Percentiles rank a stretch among this genome's conserved stretches.
Evolutionary conservation across 306 rosid genomes (phyloP).

Genomic region (Morella rubra): DNA sequence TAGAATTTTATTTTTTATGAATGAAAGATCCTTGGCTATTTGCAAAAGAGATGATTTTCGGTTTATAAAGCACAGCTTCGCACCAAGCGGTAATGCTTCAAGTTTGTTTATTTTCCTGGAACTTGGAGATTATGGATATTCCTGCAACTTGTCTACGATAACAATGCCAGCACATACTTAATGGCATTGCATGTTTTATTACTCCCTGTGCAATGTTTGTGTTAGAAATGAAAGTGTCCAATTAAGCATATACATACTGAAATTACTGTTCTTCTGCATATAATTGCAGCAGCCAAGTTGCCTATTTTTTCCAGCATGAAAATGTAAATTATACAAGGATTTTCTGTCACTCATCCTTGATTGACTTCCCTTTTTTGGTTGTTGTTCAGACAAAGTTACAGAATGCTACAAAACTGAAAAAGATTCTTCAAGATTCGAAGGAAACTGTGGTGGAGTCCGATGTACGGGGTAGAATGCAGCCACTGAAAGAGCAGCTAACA

Average conservation of each 20-base stretch:
- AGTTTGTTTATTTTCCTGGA: slow-evolving; percentile 10
- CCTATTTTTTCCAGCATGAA: slow-evolving; percentile 1
- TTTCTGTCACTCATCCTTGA: slow-evolving; percentile 17
- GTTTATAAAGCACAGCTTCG: background rate
- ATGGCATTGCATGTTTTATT: background rate
- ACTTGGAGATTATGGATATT: background rate
- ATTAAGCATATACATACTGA: background rate
- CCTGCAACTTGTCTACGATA: background rate
- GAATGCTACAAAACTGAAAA: slow-evolving; percentile 79
- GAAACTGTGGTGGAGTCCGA: slow-evolving; percentile 83
- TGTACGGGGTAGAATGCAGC: slow-evolving; percentile 77
- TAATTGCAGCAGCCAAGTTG: slow-evolving; percentile 8
- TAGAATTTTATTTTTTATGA: background rate
- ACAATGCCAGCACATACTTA: background rate
- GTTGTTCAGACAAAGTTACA: slow-evolving; percentile 73
- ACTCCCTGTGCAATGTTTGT: slow-evolving; percentile 5
- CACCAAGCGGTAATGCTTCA: slow-evolving; percentile 4
- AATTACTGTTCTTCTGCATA: background rate
- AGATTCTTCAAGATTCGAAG: slow-evolving; percentile 93
- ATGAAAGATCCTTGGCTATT: background rate
- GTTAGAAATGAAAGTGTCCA: slow-evolving; percentile 5
- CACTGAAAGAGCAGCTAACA: slow-evolving; percentile 70
- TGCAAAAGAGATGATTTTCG: background rate
- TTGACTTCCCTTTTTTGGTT: slow-evolving; percentile 20
- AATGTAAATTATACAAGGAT: slow-evolving; percentile 10